A percentile compares a stretch with the other conserved stretches of the same genome.
These are phyloP conservation scores for Boletus subcaerulescens DNA, from an alignment of 768 basidiomycete genomes.

Conservation along the genomic window DNA sequence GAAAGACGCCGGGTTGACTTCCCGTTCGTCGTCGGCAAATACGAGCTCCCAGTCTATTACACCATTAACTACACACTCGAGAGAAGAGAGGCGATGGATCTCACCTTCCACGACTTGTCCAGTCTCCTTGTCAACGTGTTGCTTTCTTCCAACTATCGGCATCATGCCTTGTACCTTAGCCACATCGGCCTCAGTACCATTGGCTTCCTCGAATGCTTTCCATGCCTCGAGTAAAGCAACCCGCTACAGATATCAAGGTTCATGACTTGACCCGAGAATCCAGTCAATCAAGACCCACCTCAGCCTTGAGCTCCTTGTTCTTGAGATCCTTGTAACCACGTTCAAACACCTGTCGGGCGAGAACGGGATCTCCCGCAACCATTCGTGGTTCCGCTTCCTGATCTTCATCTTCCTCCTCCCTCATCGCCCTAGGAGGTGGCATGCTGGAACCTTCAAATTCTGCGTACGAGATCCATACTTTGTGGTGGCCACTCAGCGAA, in stretches of 20 bases:
- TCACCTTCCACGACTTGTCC: conserved; percentile 84
- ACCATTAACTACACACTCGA: background rate
- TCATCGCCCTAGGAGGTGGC: conserved; percentile 56
- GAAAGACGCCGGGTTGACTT: conserved; percentile 90
- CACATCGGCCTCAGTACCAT: conserved; percentile 71
- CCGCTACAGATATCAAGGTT: conserved; percentile 49
- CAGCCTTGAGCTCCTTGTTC: conserved; percentile 76
- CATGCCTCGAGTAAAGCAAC: conserved; percentile 91
- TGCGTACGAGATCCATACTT: conserved; percentile 96
- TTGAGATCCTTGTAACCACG: conserved; percentile 87
- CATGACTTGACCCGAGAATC: background rate
- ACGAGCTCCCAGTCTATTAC: conserved; percentile 88
- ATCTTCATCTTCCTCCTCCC: conserved; percentile 67
- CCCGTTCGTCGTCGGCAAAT: conserved; percentile 94
- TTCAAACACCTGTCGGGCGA: conserved; percentile 80
- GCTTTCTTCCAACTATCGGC: conserved; percentile 85
- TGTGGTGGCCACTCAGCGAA: conserved; percentile 85
- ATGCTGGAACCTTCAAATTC: conserved; percentile 84
- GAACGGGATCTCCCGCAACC: conserved; percentile 64
- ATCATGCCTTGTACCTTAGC: conserved; percentile 88
- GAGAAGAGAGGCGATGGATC: conserved; percentile 18
- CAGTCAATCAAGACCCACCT: conserved; percentile 49
- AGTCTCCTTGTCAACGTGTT: conserved; percentile 80
- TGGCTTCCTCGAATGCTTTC: conserved; percentile 87
- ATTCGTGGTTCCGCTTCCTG: conserved; percentile 52